These are phyloP conservation scores for Capronia epimyces DNA, from an alignment of 2,329 filamentous ascomycete genomes.

Conservation along the genomic window DNA sequence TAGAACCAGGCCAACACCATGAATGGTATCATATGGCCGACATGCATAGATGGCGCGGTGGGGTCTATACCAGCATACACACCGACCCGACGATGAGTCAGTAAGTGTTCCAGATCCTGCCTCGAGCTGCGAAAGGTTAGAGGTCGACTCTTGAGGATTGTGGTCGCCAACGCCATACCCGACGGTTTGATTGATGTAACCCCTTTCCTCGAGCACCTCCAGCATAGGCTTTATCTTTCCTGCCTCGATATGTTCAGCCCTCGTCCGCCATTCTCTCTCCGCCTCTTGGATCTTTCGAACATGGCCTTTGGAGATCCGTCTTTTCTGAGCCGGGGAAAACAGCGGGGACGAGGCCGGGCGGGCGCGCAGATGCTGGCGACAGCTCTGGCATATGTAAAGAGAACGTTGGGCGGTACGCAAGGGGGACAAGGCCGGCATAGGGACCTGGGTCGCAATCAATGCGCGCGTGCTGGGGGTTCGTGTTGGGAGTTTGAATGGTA, in stretches of 20 bases:
- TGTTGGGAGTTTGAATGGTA: constrained; percentile 33
- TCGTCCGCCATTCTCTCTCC: constrained; percentile 37
- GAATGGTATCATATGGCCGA: constrained; percentile 48
- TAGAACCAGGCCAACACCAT: constrained; percentile 49
- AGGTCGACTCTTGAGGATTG: not conserved
- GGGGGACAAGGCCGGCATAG: constrained; percentile 9
- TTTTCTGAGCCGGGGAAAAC: constrained; percentile 8
- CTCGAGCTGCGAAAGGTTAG: constrained; percentile 34
- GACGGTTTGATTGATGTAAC: constrained; percentile 43
- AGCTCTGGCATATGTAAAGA: constrained; percentile 17
- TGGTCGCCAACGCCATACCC: constrained; percentile 34
- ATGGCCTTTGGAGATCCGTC: constrained; percentile 38
- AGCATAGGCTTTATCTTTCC: constrained; percentile 43
- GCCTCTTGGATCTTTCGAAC: constrained; percentile 38
- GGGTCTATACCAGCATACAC: constrained; percentile 48
- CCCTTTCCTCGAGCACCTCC: constrained; percentile 43
- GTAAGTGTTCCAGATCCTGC: constrained; percentile 40
- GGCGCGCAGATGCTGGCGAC: constrained; percentile 9
- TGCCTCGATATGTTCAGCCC: constrained; percentile 40
- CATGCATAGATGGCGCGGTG: constrained; percentile 46
- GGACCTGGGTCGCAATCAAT: not conserved
- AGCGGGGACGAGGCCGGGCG: not conserved
- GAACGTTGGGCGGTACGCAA: constrained; percentile 9
- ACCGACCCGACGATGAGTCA: constrained; percentile 44
- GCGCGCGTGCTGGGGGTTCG: not conserved